These are phyloP conservation scores for Neocallimastix lanati DNA, from an alignment of 192 early-diverging fungal species.

Conservation along the genomic window DNA sequence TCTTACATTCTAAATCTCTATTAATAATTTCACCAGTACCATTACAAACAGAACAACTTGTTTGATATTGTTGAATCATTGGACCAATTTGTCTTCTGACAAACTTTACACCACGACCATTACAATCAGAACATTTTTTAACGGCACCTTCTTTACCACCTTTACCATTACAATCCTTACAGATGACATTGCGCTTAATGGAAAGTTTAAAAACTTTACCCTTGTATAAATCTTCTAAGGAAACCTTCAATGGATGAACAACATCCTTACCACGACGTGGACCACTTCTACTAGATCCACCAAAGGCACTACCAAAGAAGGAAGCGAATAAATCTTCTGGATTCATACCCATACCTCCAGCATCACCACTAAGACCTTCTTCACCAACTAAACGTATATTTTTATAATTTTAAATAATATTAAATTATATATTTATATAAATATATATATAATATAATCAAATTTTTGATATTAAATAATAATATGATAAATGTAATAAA, in stretches of 20 bases:
- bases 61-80: slow-evolving; percentile 99
- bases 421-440: no score
- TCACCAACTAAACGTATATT: no score
- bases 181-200: slow-evolving; percentile 83
- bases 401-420: no score
- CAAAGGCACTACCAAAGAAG: slow-evolving; percentile 71
- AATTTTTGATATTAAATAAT: no score
- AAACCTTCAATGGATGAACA: slow-evolving; percentile 67
- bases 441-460: no score
- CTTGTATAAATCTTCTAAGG: slow-evolving; percentile 68
- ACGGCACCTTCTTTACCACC: slow-evolving; percentile 95
- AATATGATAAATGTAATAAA: no score
- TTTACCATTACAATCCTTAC: slow-evolving; percentile 78
- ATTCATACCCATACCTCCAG: slow-evolving; percentile 18
- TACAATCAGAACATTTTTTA: slow-evolving; percentile 61
- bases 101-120: slow-evolving; percentile 79
- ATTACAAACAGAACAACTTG: slow-evolving; percentile 74
- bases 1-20: slow-evolving; percentile 73
- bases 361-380: slow-evolving; percentile 18
- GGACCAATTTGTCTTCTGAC: slow-evolving; percentile 92
- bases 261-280: slow-evolving; percentile 96
- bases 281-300: slow-evolving; percentile 26
- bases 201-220: slow-evolving; percentile 92
- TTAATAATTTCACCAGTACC: slow-evolving; percentile 85
- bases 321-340: slow-evolving; percentile 90